Evolutionary conservation across 2,329 filamentous ascomycete species (phyloP), one percentile per base, ranked within the genome.

Genomic region (Exserohilum rostratum): DNA sequence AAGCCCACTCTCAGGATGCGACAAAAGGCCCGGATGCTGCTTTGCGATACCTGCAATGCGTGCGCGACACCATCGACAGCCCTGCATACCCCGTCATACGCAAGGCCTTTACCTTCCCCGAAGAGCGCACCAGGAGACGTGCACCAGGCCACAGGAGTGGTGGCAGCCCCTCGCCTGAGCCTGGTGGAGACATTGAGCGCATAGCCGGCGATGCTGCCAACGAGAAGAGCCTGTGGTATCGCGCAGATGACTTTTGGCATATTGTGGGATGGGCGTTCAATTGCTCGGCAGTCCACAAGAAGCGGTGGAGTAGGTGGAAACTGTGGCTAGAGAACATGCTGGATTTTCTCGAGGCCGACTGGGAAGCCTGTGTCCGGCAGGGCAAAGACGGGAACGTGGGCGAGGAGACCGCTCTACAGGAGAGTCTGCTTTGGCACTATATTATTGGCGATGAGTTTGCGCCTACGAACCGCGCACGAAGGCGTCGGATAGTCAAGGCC

Each of bases 211-310:
- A 79, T 0, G 83, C 78, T 9, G 87, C 88, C 1, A 83, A 85
- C 46, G 78, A 83, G 12, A 82, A 86, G 38, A 88, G 89, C 27
- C 60, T 97, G 1, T 96, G 90, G 85, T 79, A 78, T 13, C 83
- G 85, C n/a, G 90, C 89, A 0, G 87, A 90, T 57, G 91, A 96
- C 69, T 96, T 98, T 67, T 99, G 95, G 91, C 84, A 87, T 37
- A 85, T 90, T 0, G 83, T 95, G 0, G 95, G 93, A 3, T 98
- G 95, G 95, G 89, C 90, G 0, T 92, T 98, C 73, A 95, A 93
- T 70, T 98, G 93, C 77, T 93, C 91, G 46, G 83, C 89, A 1
- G 74, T 83, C 29, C 82, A 93, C 63, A 86, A 86, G 1, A 82
- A 84, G 35, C 83, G 93, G 17, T 98, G 95, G 93, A 83, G 81